Evolutionary conservation across 2,329 filamentous ascomycete genomes (phyloP).

Genomic region (Akanthomyces uredinophilus): DNA sequence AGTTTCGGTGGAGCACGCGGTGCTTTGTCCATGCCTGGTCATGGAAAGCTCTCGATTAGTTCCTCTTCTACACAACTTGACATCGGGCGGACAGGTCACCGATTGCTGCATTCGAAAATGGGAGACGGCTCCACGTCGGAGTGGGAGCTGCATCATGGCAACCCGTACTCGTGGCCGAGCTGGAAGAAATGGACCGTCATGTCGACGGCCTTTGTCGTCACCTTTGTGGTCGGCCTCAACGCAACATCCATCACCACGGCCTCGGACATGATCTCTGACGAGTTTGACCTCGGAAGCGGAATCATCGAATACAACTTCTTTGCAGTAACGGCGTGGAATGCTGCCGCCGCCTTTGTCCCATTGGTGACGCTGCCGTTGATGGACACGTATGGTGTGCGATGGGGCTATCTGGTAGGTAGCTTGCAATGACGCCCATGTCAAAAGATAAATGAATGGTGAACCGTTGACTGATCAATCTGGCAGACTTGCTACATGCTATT

Average conservation of each 20-base stretch:
- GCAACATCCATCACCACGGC: constrained; percentile 16
- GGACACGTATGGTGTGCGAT: constrained; percentile 16
- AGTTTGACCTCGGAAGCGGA: constrained; percentile 8
- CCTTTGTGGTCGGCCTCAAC: constrained; percentile 16
- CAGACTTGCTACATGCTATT: constrained; percentile 12
- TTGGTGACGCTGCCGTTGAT: constrained; percentile 16
- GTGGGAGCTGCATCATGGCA: constrained; percentile 10
- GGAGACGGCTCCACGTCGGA: background rate
- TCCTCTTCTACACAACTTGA: background rate
- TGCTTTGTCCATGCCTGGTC: no score
- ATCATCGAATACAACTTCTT: constrained; percentile 14
- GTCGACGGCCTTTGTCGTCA: constrained; percentile 5
- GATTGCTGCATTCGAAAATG: background rate
- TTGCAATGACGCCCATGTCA: background rate
- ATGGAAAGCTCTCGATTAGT: no score
- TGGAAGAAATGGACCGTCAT: constrained; percentile 16
- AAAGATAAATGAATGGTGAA: background rate
- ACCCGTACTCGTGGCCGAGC: constrained; percentile 13
- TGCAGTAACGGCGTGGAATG: constrained; percentile 16
- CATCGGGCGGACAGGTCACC: background rate
- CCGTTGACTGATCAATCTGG: background rate
- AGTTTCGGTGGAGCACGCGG: background rate
- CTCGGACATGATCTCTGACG: constrained; percentile 1
- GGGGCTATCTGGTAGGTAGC: constrained; percentile 2
- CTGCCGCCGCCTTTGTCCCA: constrained; percentile 12